Evolutionary conservation across 208 protist genomes (phyloP).

Genomic region (Angomonas desouzai): DNA sequence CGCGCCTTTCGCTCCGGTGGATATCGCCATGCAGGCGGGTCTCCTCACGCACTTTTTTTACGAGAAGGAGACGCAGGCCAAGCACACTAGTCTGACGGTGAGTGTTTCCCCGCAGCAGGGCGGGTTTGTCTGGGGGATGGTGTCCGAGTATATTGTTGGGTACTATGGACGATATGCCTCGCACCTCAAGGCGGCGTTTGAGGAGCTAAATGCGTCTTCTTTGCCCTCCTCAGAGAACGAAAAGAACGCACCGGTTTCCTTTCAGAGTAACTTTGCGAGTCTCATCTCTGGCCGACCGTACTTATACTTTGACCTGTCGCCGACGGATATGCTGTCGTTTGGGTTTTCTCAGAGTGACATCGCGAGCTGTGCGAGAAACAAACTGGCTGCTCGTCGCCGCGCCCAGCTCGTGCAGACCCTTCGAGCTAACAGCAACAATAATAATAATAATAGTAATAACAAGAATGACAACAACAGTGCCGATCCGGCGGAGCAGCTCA

Average conservation of each 20-base stretch:
- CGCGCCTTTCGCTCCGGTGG: slow-evolving; percentile 47
- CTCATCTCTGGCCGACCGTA: neutral
- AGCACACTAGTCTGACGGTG: slow-evolving; percentile 1
- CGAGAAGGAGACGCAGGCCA: neutral
- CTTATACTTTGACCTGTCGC: neutral
- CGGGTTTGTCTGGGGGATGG: slow-evolving; percentile 72
- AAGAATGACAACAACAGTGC: neutral
- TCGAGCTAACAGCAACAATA: neutral
- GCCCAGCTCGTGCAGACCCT: neutral
- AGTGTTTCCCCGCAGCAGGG: neutral
- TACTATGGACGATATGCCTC: slow-evolving; percentile 54
- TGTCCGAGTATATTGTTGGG: slow-evolving; percentile 64
- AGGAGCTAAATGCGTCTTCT: neutral
- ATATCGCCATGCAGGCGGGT: slow-evolving; percentile 55
- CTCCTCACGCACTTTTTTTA: slow-evolving; percentile 18
- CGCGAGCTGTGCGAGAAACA: neutral
- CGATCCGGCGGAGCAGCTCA: neutral
- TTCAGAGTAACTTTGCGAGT: neutral
- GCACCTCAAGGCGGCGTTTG: slow-evolving; percentile 3
- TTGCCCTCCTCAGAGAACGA: neutral
- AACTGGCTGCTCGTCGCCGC: neutral
- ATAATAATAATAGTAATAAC: neutral
- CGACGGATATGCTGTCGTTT: neutral
- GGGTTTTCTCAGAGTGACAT: neutral
- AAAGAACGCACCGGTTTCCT: neutral